These are phyloP conservation scores for Macrophomina tecta DNA, from an alignment of 2,329 filamentous ascomycete species.

Conservation along the genomic window DNA sequence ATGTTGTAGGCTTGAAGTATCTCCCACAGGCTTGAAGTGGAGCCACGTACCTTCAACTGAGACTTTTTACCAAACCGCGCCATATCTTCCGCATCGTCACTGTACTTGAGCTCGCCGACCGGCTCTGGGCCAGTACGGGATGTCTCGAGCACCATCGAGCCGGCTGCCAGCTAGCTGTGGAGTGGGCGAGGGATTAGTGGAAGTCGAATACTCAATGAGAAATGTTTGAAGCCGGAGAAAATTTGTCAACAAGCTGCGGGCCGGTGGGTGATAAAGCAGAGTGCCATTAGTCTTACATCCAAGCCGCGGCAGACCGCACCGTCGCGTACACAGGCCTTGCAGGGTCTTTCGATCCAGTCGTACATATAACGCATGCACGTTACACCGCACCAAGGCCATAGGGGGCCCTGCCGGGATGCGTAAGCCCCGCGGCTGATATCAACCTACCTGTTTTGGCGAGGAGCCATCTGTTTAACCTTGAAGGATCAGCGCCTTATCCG, in stretches of 20 bases:
- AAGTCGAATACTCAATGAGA: too few species aligned
- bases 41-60: constrained; percentile 41
- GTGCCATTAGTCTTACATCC: not conserved
- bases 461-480: not conserved
- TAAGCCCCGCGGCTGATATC: constrained; percentile 12
- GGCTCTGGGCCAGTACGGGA: not conserved
- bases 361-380: not conserved
- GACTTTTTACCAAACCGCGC: constrained; percentile 36
- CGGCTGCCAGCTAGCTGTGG: not conserved
- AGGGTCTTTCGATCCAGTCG: not conserved
- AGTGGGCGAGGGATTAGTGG: not conserved
- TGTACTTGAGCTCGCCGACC: constrained; percentile 1
- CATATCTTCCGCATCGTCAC: constrained; percentile 24
- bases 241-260: not conserved
- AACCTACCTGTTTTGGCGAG: constrained; percentile 8
- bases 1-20: too few species aligned
- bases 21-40: not conserved
- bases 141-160: not conserved
- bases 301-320: not conserved
- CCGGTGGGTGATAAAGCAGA: not conserved
- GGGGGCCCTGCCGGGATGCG: not conserved
- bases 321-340: not conserved
- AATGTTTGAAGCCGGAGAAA: too few species aligned
- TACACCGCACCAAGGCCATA: not conserved
- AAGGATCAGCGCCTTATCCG: not conserved